phyloP scores from a whole-genome alignment of 2,329 filamentous ascomycete genomes.

The Microascus cirrosus region DNA sequence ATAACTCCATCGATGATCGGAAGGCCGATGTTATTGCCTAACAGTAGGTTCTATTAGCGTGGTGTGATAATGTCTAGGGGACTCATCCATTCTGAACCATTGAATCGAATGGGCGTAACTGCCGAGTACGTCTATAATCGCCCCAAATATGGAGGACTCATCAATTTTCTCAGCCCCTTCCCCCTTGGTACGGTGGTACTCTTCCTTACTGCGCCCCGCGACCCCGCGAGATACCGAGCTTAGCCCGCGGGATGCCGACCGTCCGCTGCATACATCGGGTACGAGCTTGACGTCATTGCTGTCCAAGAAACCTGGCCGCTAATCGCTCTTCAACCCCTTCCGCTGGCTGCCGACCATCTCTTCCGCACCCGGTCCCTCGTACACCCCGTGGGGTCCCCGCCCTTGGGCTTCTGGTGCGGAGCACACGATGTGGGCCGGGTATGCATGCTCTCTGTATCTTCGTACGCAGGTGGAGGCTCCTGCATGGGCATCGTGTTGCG shows the following conservation, averaged over 20 bases:
- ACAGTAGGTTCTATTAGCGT: background rate
- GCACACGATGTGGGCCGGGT: no score
- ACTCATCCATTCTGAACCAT: background rate
- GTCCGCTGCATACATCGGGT: background rate
- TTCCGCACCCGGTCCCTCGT: background rate
- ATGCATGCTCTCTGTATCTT: no score
- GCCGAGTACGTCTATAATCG: background rate
- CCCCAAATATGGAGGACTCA: background rate
- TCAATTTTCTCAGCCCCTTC: background rate
- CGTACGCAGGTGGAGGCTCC: no score
- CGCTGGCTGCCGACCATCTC: background rate
- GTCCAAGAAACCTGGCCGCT: background rate
- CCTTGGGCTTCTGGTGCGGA: no score
- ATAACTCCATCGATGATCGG: background rate
- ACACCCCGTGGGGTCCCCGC: background rate
- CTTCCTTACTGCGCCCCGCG: background rate
- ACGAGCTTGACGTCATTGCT: background rate
- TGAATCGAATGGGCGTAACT: background rate
- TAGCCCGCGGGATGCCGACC: background rate
- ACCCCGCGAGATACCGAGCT: background rate
- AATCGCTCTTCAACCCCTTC: background rate
- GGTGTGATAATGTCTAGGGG: background rate
- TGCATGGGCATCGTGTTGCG: no score
- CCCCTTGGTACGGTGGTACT: background rate
- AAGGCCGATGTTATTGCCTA: background rate